Conservation (phyloP, 148 eudicot species). For the Camellia lanceoleosa region DNA sequence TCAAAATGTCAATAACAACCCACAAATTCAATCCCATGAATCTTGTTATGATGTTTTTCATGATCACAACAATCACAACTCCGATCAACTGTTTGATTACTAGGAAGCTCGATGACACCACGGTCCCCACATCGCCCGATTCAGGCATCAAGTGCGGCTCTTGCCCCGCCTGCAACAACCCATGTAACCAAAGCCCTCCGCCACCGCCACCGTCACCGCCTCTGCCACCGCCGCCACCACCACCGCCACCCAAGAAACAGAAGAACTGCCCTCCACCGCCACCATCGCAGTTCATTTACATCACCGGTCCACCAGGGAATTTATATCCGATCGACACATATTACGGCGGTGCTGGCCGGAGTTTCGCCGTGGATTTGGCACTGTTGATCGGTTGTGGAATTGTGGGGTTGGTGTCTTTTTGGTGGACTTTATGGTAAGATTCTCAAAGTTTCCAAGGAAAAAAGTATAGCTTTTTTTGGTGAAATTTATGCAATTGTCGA, state of each 20-base stretch:
- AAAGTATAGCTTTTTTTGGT: background rate
- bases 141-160: constrained; percentile 25
- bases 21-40: background rate
- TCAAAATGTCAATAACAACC: background rate
- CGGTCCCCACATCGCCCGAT: constrained; percentile 13
- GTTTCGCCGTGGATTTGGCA: background rate
- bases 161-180: constrained; percentile 21
- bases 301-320: constrained; percentile 49
- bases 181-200: constrained; percentile 17
- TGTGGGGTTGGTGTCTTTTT: constrained; percentile 20
- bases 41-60: background rate
- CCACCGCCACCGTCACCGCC: constrained; percentile 21
- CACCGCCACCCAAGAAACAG: constrained; percentile 20
- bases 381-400: constrained; percentile 13
- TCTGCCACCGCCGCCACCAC: constrained; percentile 13
- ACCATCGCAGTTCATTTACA: constrained; percentile 15
- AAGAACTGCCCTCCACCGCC: constrained; percentile 27
- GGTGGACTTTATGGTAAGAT: constrained; percentile 3
- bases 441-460: background rate
- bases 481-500: constrained; percentile 8
- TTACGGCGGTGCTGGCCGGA: constrained; percentile 11
- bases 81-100: background rate
- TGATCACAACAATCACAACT: constrained; percentile 2
- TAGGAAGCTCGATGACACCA: constrained; percentile 25
- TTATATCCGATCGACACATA: constrained; percentile 36